Base-by-base conservation (phyloP, 371 early-diverging fungal species). In the Mycotypha africana region DNA sequence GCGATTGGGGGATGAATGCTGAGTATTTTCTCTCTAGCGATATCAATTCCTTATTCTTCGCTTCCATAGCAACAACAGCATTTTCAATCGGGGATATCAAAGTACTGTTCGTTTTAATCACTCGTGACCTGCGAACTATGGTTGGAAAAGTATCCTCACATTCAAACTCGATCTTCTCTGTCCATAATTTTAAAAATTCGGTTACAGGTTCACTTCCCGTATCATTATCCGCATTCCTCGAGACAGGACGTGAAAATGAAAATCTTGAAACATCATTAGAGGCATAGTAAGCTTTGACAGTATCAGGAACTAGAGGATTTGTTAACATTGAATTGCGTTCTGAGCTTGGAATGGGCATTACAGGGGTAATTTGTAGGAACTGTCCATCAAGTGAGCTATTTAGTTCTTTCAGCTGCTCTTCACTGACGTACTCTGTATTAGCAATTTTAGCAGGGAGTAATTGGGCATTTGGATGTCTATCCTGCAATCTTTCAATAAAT, bases 81-180 rank as follows among this genome's bases (percentile, higher is more conserved):
- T 86, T 91, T 56, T 89, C 85, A 38, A 91, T 82, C 6, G 91
- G 91, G 9, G 82, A 82, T 1, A 86, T 57, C 38, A 88, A 84
- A 21, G 60, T 60, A 1, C 67, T 63, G 3, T 65, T 58, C 2
- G 68, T 44, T 11, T 61, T 49, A 2, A 80, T 49, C 8, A 91
- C 83, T 45, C 74, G 68, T 20, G 76, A 73, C 14, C 88, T 76
- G 21, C 79, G 66, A 20, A 76, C 66, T 12, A 84, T 68, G n/a
- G 77, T 73, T 1, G 91, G 91, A 47, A 91, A 86, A 6, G 54
- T 45, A 44, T 86, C 79, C 43, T 83, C 84, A 17, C 84, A 82
- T 12, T 70, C 55, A 38, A 86, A 62, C 19, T 84, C 67, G 0
- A 81, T 80, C 49, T 81, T 86, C 53, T 87, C 87, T 0, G 84